Base-by-base conservation (phyloP, 352 stramenopile species). In the Pythium phragmiticola region DNA sequence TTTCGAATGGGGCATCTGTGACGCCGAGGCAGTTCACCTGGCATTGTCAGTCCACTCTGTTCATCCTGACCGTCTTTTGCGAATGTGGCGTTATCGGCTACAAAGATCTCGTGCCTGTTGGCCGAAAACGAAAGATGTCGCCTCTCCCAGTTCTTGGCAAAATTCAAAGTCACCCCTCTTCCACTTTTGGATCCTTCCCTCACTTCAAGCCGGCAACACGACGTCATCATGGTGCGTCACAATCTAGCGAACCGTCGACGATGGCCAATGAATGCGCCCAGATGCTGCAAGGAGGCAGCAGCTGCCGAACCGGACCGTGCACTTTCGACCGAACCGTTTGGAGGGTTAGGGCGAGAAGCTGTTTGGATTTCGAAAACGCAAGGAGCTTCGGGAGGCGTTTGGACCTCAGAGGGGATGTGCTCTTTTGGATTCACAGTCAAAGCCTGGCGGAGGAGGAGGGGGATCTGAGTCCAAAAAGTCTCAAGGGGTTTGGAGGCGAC, bases 311-410 rank as follows among this genome's bases (percentile, higher is more conserved):
- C 65, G 65, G 65, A 68, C 59, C 58, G 65, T 46, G 59, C 28
- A 37, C 14, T 57, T 61, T 60, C 28, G 63, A 70, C 63, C 58
- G 59, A 57, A 72, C 65, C 65, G 65, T 9, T 13, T 16, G 9
- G 36, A 50, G 49, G 59, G 16, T 60, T 65, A 61, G 59, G 65
- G 65, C 14, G 34, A 30, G 26, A 54, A 54, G 23, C 17, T 21
- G 34, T 71, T 66, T 66, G 64, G 57, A 66, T 71, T 71, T 55
- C 26, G 26, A 45, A 65, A 66, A 66, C 63, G 66, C 60, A 62
- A 70, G 47, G 51, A 61, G 54, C 61, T 68, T 68, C 45, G 61
- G 61, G 57, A 57, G 48, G 19, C 57, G 57, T 65, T 65, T 68
- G 61, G 53, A 19, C 43, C 37, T 63, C 26, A 30, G 47, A 37